Conservation (phyloP, 208 protist species). For the Phytomonas sp. region DNA sequence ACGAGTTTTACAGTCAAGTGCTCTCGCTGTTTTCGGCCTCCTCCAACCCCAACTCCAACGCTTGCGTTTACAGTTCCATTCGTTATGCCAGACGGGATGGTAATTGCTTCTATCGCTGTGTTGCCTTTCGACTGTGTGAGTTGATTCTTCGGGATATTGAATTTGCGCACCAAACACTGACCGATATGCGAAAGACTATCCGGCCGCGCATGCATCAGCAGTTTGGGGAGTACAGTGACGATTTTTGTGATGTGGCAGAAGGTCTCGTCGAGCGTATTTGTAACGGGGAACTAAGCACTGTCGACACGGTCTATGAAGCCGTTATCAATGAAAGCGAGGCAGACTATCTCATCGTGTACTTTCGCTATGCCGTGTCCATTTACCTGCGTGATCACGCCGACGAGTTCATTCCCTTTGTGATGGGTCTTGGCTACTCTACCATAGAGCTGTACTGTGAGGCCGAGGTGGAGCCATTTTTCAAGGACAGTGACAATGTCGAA, state of each 20-base stretch:
- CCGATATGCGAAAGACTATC: conserved; percentile 12
- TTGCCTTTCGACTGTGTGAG: conserved; percentile 50
- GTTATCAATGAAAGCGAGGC: conserved; percentile 23
- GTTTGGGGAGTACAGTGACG: conserved; percentile 63
- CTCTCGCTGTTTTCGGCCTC: conserved; percentile 30
- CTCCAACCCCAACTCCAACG: neutral
- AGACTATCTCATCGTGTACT: conserved; percentile 55
- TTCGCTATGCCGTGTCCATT: conserved; percentile 68
- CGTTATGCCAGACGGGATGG: conserved; percentile 70
- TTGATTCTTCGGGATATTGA: conserved; percentile 15
- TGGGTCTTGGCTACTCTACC: conserved; percentile 45
- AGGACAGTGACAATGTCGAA: conserved; percentile 79
- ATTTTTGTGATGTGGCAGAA: conserved; percentile 58
- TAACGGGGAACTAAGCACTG: conserved; percentile 14
- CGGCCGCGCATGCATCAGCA: conserved; percentile 20
- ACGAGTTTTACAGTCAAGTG: conserved; percentile 28
- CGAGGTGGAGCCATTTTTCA: conserved; percentile 71
- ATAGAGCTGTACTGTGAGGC: conserved; percentile 55
- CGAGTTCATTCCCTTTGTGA: conserved; percentile 70
- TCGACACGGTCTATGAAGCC: conserved; percentile 15
- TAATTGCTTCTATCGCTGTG: conserved; percentile 84
- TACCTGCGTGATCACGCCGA: conserved; percentile 47
- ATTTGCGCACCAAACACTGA: conserved; percentile 16
- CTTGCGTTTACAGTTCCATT: conserved; percentile 23
- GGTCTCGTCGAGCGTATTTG: conserved; percentile 24